Base-by-base conservation (phyloP, 2,329 filamentous ascomycete genomes). In the Fusarium sp. region DNA sequence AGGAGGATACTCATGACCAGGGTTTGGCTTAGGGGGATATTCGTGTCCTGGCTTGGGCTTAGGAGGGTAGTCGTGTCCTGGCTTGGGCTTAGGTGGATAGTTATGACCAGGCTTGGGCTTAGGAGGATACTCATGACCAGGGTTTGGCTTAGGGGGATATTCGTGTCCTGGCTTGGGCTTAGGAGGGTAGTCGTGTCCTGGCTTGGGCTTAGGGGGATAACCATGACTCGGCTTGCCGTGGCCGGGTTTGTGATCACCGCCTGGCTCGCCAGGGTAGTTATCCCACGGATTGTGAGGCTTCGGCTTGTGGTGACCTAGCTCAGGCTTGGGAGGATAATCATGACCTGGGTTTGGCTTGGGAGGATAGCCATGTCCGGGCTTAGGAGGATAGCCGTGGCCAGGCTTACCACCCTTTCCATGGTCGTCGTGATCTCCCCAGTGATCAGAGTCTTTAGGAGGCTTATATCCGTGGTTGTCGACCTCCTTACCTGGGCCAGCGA, bases 401-500 rank as follows among this genome's bases (percentile, higher is more conserved):
- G 33, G 33, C 33, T 34, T 21, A 11, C n/a, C 40, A 24, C 19
- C n/a, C 7, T 40, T 19, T 11, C 28, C 11, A 5, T 36, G 33
- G 19, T 46, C 38, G 4, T 28, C 39, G 21, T 56, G 15, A 36
- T 57, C 28, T 21, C 28, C 26, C 40, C 50, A 28, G 19, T 19
- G 40, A 15, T 53, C 22, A 19, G 15, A 22, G 2, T 13, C 26
- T 22, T 52, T 59, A 33, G 28, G 17, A 21, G 54, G 44, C 26
- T 45, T 60, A n/a, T 60, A 60, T 14, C 44, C 40, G 15, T 34
- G 40, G 19, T 17, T 42, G 22, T 38, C 5, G 31, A 39, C 42
- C 6, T 55, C 50, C 4, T 13, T 43, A 6, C 60, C 43, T 22
- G 57, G 45, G 9, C 58, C 52, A 38, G 36, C 31, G 8, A 56